Percentiles rank a stretch among this genome's conserved stretches.
Evolutionary conservation across 2,329 filamentous ascomycete genomes (phyloP).

Genomic region (Hymenoscyphus scutula): DNA sequence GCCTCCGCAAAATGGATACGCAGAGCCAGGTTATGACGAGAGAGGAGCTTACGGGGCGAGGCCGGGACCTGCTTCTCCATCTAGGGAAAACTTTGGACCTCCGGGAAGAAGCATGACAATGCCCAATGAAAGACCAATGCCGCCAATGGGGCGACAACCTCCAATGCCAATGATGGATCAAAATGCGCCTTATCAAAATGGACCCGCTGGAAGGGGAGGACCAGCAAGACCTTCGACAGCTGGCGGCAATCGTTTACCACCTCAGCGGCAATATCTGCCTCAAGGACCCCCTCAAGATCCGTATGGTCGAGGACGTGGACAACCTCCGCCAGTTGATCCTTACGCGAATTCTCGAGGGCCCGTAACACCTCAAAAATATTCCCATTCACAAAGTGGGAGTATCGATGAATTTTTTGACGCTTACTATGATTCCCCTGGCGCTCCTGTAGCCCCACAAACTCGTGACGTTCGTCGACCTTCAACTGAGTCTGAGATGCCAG

Average conservation of each 20-base stretch:
- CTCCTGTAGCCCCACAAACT: constrained; percentile 20
- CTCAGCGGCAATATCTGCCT: constrained; percentile 52
- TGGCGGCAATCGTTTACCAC: constrained; percentile 50
- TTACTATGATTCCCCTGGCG: constrained; percentile 45
- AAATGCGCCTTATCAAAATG: constrained; percentile 46
- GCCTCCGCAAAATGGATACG: constrained; percentile 30
- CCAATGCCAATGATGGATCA: constrained; percentile 24
- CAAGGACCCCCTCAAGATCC: constrained; percentile 34
- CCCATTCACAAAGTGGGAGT: constrained; percentile 38
- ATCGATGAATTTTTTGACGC: constrained; percentile 54
- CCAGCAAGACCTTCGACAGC: constrained; percentile 57
- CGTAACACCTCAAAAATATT: constrained; percentile 32
- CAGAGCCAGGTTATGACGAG: constrained; percentile 30
- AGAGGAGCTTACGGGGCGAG: constrained; percentile 23
- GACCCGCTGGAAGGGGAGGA: constrained; percentile 44
- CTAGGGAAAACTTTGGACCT: constrained; percentile 47
- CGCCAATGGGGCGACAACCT: constrained; percentile 37
- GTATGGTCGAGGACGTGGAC: constrained; percentile 25
- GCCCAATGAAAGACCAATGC: constrained; percentile 49
- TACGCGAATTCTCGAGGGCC: constrained; percentile 15
- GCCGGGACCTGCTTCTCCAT: constrained; percentile 17
- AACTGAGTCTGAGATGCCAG: constrained; percentile 32
- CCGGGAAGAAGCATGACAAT: constrained; percentile 61
- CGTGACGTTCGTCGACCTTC: constrained; percentile 24
- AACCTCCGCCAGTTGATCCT: constrained; percentile 30